Evolutionary conservation across 441 rosid species (phyloP), one percentile per base, ranked within the genome.

Genomic region (Populus tomentosa): DNA sequence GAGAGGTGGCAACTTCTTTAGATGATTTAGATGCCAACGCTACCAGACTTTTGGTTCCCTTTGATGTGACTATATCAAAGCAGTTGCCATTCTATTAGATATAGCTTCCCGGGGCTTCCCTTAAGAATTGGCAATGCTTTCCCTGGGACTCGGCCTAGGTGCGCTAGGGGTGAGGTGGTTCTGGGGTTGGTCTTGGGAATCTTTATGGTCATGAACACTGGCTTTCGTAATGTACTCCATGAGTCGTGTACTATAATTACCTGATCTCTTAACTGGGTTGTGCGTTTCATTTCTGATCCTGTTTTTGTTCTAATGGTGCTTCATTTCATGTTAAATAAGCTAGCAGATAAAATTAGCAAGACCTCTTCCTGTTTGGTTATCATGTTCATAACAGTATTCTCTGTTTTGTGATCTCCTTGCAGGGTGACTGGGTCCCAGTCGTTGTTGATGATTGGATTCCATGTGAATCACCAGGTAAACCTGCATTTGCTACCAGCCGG

Each of bases 391-490:
- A 40, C 72, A 67, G 18, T 23, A 59, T 75, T 61, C 66, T 68
- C 24, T 73, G 77, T 8, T 72, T 76, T 77, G 18, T 76, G 11
- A 84, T 77, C 69, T 81, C 73, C 67, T 7, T 85, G 82, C 84
- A 97, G 99, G 99, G 99, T 70, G 99, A 97, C 82, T 97, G 99
- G 99, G 99, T 97, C 77, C 99, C 99, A 16, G 99, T 97, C 59
- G 98, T 97, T 72, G 94, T 97, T 70, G 99, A 97, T 86, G 99
- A 97, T 87, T 97, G 99, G 99, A 97, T 97, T 83, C 99, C 99
- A 59, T 97, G 99, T 70, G 98, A 95, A 85, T 86, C 94, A 67
- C 96, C 88, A 2, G 98, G 99, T 68, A 97, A 92, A 86, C 99
- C 99, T 63, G 99, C 99, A 80, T 97, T 97, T 85, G 99, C 98